Evolutionary conservation across 768 basidiomycete species (phyloP).

Genomic region (Suillus occidentalis): DNA sequence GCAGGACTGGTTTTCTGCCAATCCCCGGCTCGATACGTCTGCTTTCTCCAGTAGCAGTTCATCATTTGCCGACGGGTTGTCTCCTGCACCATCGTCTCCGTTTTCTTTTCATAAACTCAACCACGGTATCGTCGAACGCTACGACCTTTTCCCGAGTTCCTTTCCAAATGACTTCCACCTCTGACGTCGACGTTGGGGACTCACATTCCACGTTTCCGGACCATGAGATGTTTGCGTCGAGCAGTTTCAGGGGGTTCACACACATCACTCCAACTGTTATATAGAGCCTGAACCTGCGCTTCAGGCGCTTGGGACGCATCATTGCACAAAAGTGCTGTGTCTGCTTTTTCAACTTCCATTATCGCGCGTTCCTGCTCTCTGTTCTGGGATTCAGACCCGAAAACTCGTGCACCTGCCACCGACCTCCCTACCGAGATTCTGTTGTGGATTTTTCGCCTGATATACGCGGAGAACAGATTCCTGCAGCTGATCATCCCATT

Average conservation of each 20-base stretch:
- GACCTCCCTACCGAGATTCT: too few relatives aligned
- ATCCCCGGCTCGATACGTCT: slow-evolving; percentile 72
- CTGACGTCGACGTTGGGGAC: slow-evolving; percentile 66
- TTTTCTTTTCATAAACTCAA: slow-evolving; percentile 58
- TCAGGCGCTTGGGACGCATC: too few relatives aligned
- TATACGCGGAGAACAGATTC: too few relatives aligned
- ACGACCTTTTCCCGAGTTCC: slow-evolving; percentile 67
- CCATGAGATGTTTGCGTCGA: slow-evolving; percentile 51
- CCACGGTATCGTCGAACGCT: slow-evolving; percentile 79
- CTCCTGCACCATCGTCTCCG: slow-evolving; percentile 60
- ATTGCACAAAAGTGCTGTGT: too few relatives aligned
- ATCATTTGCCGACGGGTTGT: slow-evolving; percentile 41
- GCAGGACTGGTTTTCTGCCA: slow-evolving; percentile 81
- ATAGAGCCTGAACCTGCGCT: too few relatives aligned
- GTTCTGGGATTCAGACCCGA: too few relatives aligned
- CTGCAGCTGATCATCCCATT: too few relatives aligned
- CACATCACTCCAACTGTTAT: slow-evolving; percentile 78
- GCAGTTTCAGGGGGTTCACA: slow-evolving; percentile 67
- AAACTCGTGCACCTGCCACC: too few relatives aligned
- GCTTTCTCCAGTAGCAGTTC: slow-evolving; percentile 42
- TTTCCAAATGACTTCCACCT: slow-evolving; percentile 53
- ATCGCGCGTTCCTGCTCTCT: too few relatives aligned
- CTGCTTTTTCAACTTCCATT: too few relatives aligned
- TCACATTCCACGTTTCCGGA: slow-evolving; percentile 73
- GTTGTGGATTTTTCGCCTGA: too few relatives aligned